Conservation (phyloP, 306 rosid species). For the Cucumis melo region DNA sequence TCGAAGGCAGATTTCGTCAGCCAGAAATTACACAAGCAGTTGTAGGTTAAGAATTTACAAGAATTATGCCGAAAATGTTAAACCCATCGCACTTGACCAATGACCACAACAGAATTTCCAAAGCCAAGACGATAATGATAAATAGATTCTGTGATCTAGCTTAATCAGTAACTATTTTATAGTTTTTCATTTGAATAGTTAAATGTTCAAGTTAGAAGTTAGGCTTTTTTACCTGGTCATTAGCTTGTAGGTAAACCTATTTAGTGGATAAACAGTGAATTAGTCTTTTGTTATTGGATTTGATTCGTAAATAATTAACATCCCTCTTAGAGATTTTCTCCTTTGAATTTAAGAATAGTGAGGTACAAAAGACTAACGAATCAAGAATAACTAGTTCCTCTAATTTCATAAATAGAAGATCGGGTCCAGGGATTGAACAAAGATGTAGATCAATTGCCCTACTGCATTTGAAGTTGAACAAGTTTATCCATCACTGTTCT, state of each 20-base stretch:
- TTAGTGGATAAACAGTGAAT: background rate
- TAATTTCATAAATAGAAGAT: background rate
- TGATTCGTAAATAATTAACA: background rate
- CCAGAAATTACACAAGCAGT: constrained; percentile 5
- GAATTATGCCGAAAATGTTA: background rate
- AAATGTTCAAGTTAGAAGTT: background rate
- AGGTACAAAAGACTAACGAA: too few relatives aligned
- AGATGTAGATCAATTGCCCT: background rate
- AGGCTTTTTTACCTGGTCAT: too few relatives aligned
- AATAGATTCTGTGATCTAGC: background rate
- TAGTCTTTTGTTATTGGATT: background rate
- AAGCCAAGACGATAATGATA: background rate
- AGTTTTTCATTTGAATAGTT: background rate
- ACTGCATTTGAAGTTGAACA: background rate
- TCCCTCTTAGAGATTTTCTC: background rate
- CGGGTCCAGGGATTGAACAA: background rate
- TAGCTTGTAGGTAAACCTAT: background rate
- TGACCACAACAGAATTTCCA: background rate
- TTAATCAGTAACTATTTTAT: background rate
- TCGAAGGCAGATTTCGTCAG: constrained; percentile 18
- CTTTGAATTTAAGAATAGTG: background rate
- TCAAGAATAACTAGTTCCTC: background rate
- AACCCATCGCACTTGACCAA: background rate
- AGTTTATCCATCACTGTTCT: background rate
- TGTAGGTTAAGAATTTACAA: background rate